Conservation (phyloP, 2,329 filamentous ascomycete species). For the Sodiomyces alkalinus region DNA sequence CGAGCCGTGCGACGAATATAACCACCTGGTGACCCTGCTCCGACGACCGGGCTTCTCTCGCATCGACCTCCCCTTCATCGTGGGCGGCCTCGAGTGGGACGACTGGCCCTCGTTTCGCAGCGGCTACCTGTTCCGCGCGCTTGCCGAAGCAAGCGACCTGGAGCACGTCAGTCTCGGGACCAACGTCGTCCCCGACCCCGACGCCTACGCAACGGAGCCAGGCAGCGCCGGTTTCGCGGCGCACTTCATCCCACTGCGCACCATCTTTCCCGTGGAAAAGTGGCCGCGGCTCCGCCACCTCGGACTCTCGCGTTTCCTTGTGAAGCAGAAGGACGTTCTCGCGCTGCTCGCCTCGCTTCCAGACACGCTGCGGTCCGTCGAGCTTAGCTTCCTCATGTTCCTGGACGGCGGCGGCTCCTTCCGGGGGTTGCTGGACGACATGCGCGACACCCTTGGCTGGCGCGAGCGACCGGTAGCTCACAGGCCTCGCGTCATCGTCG, state of each 20-base stretch:
- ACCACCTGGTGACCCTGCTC: constrained; percentile 10
- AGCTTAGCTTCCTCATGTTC: constrained; percentile 18
- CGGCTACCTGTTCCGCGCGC: constrained; percentile 7
- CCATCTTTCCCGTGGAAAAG: constrained; percentile 14
- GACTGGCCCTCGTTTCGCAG: constrained; percentile 6
- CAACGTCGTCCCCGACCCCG: constrained; percentile 1
- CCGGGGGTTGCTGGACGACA: constrained; percentile 8
- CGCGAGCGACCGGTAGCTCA: constrained; percentile 4
- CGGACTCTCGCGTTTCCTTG: constrained; percentile 12
- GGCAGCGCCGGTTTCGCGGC: too few relatives aligned
- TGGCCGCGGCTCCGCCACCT: constrained; percentile 17
- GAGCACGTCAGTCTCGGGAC: constrained; percentile 11
- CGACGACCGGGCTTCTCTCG: constrained; percentile 12
- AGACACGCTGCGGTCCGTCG: constrained; percentile 12
- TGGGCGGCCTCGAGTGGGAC: constrained; percentile 3
- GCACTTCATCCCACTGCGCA: constrained; percentile 10
- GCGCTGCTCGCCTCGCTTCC: constrained; percentile 14
- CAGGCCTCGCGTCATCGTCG: constrained; percentile 1
- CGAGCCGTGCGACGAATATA: constrained; percentile 11
- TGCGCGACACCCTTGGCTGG: constrained; percentile 9
- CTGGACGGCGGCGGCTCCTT: constrained; percentile 3
- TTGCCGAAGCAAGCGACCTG: constrained; percentile 9
- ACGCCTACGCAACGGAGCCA: not conserved
- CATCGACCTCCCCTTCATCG: constrained; percentile 12
- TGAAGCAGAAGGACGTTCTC: constrained; percentile 13